Evolutionary conservation across 2,329 filamentous ascomycete species (phyloP).

Genomic region (Diaporthe sp.): DNA sequence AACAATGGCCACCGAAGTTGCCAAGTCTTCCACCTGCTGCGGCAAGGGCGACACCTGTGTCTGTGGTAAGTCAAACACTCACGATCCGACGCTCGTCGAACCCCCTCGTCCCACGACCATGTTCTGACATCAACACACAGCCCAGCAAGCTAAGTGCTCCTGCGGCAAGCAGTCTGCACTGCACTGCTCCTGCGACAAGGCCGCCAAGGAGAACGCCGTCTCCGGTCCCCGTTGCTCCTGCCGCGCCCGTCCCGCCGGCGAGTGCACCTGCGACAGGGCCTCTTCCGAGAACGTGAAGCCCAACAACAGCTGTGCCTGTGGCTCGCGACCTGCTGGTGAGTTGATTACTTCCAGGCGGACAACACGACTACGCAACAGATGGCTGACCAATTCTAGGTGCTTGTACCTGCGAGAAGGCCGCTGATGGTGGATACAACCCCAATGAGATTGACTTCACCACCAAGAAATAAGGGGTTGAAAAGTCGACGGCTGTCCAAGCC

Average conservation of each 20-base stretch:
- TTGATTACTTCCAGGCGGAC: no score
- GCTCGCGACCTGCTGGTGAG: constrained; percentile 79
- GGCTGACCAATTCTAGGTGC: constrained; percentile 60
- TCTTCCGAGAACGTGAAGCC: constrained; percentile 76
- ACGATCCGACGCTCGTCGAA: neutral
- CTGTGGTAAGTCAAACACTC: constrained; percentile 64
- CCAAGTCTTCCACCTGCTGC: constrained; percentile 67
- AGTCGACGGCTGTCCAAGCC: neutral
- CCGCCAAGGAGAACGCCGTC: constrained; percentile 80
- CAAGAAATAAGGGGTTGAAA: constrained; percentile 59
- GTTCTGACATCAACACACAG: constrained; percentile 52
- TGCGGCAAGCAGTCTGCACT: constrained; percentile 91
- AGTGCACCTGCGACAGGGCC: constrained; percentile 86
- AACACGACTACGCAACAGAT: neutral
- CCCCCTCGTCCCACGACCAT: no score
- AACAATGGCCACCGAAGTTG: constrained; percentile 52
- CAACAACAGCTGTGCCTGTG: constrained; percentile 79
- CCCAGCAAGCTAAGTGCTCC: constrained; percentile 81
- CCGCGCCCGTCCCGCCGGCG: constrained; percentile 82
- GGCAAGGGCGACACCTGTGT: constrained; percentile 68
- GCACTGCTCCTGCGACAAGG: constrained; percentile 87
- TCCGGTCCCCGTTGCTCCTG: constrained; percentile 85
- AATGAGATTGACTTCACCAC: constrained; percentile 92
- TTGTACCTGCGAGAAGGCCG: constrained; percentile 87
- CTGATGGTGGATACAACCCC: constrained; percentile 72